Evolutionary conservation across 2,329 filamentous ascomycete species (phyloP).

Genomic region (Aspergillus sp.): DNA sequence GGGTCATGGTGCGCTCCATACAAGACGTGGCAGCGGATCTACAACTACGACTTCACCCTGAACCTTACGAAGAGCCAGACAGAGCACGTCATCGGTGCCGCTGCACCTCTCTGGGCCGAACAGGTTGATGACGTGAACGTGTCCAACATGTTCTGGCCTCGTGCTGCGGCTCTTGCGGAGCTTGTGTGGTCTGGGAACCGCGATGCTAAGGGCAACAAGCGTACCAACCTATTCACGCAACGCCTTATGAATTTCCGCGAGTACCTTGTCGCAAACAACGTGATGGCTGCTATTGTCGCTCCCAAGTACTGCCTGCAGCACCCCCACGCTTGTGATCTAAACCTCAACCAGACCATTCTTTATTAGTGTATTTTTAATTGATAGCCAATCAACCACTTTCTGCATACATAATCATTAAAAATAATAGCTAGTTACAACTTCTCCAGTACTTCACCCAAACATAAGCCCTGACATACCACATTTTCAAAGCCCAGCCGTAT

Average conservation of each 20-base stretch:
- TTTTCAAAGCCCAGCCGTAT: not conserved
- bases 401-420: not conserved
- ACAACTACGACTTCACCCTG: constrained; percentile 57
- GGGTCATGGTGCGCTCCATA: constrained; percentile 61
- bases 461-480: no score
- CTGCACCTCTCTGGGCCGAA: constrained; percentile 55
- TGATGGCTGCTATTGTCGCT: constrained; percentile 52
- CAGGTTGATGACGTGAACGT: constrained; percentile 56
- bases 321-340: constrained; percentile 58
- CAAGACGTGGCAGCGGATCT: constrained; percentile 62
- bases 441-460: no score
- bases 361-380: constrained; percentile 10
- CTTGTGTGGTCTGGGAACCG: constrained; percentile 57
- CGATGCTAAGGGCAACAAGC: constrained; percentile 50
- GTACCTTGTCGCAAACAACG: constrained; percentile 56
- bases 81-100: constrained; percentile 52
- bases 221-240: constrained; percentile 55
- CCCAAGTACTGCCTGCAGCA: constrained; percentile 60
- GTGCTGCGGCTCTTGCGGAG: constrained; percentile 57
- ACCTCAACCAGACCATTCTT: constrained; percentile 50
- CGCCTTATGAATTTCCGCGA: constrained; percentile 60
- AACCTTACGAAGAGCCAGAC: constrained; percentile 50
- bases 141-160: constrained; percentile 55
- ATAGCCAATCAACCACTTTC: not conserved
- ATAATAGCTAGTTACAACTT: no score